phyloP scores from a whole-genome alignment of 176 grass and related monocot species.

The Phoenix roebelenii region DNA sequence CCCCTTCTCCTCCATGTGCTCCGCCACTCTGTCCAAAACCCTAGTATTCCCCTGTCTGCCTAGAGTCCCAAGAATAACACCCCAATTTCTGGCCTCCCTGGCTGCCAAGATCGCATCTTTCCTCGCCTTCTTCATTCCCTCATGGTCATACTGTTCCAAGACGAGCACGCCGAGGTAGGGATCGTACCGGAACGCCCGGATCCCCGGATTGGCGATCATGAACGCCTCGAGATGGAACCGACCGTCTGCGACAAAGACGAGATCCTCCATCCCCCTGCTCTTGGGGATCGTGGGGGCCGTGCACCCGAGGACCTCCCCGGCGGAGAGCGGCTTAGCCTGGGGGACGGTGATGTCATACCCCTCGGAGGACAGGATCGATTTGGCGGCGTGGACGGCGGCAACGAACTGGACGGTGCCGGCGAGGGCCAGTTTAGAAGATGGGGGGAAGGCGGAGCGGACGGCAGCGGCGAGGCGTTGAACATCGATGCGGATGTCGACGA shows the following conservation, averaged over 20 bases:
- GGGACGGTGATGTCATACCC: conserved; percentile 67
- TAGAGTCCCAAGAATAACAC: conserved; percentile 63
- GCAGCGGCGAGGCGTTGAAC: conserved; percentile 47
- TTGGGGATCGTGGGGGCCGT: conserved; percentile 57
- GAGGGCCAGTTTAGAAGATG: conserved; percentile 52
- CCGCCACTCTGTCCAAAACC: conserved; percentile 63
- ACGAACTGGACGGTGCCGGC: conserved; percentile 89
- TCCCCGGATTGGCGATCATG: conserved; percentile 83
- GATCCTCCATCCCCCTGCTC: conserved; percentile 38
- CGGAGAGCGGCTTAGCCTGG: conserved; percentile 71
- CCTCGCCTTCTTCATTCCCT: conserved; percentile 77
- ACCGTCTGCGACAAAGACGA: conserved; percentile 72
- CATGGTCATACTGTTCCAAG: conserved; percentile 75
- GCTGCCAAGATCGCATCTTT: conserved; percentile 68
- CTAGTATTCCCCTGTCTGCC: conserved; percentile 71
- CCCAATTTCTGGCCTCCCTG: conserved; percentile 67
- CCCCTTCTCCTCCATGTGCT: conserved; percentile 87
- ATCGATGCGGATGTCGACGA: conserved; percentile 83
- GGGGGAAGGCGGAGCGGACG: conserved; percentile 42
- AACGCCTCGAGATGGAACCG: conserved; percentile 93
- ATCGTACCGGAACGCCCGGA: conserved; percentile 76
- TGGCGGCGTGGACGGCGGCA: conserved; percentile 63
- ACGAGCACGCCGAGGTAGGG: conserved; percentile 74
- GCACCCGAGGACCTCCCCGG: conserved; percentile 84
- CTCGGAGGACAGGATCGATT: conserved; percentile 40